Evolutionary conservation across 106 monocot genomes (phyloP).

Genomic region (Hemerocallis citrina): DNA sequence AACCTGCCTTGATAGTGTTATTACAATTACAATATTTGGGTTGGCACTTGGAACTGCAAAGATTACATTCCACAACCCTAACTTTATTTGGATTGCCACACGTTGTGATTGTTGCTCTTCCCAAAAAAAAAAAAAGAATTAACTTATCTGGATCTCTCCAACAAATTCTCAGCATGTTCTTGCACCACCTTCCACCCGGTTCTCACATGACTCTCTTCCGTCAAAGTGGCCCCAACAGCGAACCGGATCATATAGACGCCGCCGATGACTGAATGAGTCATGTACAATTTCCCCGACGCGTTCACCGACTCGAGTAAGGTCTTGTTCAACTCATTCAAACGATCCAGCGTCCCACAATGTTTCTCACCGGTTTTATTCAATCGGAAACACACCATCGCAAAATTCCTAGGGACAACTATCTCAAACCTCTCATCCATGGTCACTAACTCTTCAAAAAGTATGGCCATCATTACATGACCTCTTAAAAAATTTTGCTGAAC

Average conservation of each 20-base stretch:
- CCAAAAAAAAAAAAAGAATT: too few relatives aligned
- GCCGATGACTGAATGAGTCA: slow-evolving; percentile 40
- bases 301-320: slow-evolving; percentile 23
- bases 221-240: slow-evolving; percentile 41
- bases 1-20: too few relatives aligned
- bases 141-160: too few relatives aligned
- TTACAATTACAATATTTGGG: too few relatives aligned
- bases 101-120: too few relatives aligned
- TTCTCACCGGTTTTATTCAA: neutral
- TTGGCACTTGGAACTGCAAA: too few relatives aligned
- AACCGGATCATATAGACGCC: slow-evolving; percentile 40
- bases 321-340: neutral
- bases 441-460: slow-evolving; percentile 35
- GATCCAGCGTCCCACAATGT: neutral
- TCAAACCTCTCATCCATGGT: slow-evolving; percentile 37
- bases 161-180: slow-evolving; percentile 19
- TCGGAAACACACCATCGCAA: slow-evolving; percentile 47
- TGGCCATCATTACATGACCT: slow-evolving; percentile 40
- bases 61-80: too few relatives aligned
- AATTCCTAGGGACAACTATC: slow-evolving; percentile 38
- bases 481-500: slow-evolving; percentile 9
- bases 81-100: too few relatives aligned
- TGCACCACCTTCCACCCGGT: slow-evolving; percentile 27
- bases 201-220: slow-evolving; percentile 39
- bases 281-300: slow-evolving; percentile 16